Base-by-base conservation (phyloP, 441 rosid species). In the Pelargonium fulgidum region DNA sequence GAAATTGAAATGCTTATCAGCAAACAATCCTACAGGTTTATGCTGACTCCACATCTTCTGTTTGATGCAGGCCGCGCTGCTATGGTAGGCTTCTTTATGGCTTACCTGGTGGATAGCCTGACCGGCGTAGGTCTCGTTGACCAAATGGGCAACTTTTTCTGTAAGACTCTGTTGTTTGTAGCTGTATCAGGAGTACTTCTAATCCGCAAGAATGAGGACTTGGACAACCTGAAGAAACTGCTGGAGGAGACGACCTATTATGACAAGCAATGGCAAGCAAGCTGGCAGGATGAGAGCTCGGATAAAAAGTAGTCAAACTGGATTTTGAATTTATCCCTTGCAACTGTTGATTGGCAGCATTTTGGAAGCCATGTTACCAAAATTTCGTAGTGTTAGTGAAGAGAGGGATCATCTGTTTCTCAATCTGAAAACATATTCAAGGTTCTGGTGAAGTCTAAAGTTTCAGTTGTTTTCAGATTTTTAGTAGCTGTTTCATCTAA, bases 261-360 rank as follows among this genome's bases (percentile, higher is more conserved):
- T 13, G 97, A 93, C 82, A 91, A 85, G 82, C 97, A 93, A 83
- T 91, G 99, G 99, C 96, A 89, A 72, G 99, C 96, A 10, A 80
- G 96, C 11, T 93, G 93, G 99, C 86, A 82, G 76, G 95, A 92
- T 39, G 87, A 89, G 47, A 70, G 42, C 73, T 70, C 87, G 19
- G 75, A 78, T 70, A 72, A 64, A 26, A 76, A 77, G 16, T 78
- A 80, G 78, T 56, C 62, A 26, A 6, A 58, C n/a, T 47, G 54
- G 62, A 61, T 36, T 48, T 48, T n/a, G 52, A 11, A 4, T 8
- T 48, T 5, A 48, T 48, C 0, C 0, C 54, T 48, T 48, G 3
- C 11, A 45, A 11, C 50, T 7, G 0, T 45, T 7, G 45, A 41
- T 41, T 9, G 9, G 45, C 9, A 41, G 45, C 45, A 9, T 41